A percentile compares a stretch with the other conserved stretches of the same genome.
phyloP scores from a whole-genome alignment of 805 yeast species.

The Kluyveromyces dobzhanskii region DNA sequence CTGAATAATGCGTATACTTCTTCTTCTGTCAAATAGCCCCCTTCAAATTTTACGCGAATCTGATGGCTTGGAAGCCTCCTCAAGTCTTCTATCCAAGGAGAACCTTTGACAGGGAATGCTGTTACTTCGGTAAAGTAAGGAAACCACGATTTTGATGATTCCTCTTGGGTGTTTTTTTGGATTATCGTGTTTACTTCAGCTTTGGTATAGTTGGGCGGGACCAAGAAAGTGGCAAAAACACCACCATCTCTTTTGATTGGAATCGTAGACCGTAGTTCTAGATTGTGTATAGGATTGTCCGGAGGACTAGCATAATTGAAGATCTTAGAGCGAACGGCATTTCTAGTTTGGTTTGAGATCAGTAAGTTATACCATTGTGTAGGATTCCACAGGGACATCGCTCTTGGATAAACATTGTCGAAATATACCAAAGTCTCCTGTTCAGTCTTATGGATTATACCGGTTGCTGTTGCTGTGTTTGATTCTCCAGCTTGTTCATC shows the following conservation, averaged over 20 bases:
- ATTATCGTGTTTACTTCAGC: constrained; percentile 48
- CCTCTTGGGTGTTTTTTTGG: constrained; percentile 36
- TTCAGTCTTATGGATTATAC: constrained; percentile 43
- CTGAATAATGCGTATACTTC: constrained; percentile 72
- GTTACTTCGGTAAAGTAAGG: constrained; percentile 42
- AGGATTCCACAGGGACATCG: constrained; percentile 38
- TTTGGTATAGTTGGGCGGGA: constrained; percentile 43
- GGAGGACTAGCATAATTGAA: constrained; percentile 33
- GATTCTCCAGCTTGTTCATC: constrained; percentile 48
- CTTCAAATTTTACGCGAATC: constrained; percentile 65
- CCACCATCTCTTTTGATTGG: constrained; percentile 86
- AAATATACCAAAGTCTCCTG: constrained; percentile 48
- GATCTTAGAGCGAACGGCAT: constrained; percentile 34
- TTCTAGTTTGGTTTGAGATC: constrained; percentile 29
- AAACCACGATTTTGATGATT: constrained; percentile 31
- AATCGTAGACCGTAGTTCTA: constrained; percentile 50
- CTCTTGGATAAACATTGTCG: constrained; percentile 45
- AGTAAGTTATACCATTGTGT: constrained; percentile 36
- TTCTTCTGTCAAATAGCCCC: constrained; percentile 69
- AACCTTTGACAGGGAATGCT: constrained; percentile 74
- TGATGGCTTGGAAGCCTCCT: constrained; percentile 61
- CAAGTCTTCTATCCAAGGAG: constrained; percentile 94
- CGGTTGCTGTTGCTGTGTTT: constrained; percentile 46
- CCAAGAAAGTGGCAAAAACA: constrained; percentile 71
- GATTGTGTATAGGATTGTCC: constrained; percentile 30